Base-by-base conservation (phyloP, 306 rosid species). In the Erythrophleum fordii region DNA sequence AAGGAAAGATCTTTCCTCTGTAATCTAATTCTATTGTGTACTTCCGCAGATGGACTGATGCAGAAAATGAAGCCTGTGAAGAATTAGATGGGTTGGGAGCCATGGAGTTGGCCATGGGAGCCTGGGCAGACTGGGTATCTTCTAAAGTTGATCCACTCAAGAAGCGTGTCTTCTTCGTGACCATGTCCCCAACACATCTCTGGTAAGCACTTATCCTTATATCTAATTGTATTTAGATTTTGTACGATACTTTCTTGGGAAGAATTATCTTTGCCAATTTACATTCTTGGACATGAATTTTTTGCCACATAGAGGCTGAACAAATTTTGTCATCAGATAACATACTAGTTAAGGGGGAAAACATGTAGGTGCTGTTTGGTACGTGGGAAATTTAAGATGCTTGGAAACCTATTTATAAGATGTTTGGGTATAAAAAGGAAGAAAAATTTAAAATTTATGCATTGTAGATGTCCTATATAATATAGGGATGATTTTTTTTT, bases 81-180 rank as follows among this genome's bases (percentile, higher is more conserved):
- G 89, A 91, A 81, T 69, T 93, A 80, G 94, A 89, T 41, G 93
- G 97, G 11, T 72, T 39, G 14, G 90, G 84, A 83, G 98, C 98
- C 46, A 88, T 95, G 98, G 97, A 93, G 72, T 87, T 95, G 84
- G 97, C 97, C 79, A 93, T 95, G 98, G 90, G 83, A 31, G 83
- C 97, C n/a, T 95, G 98, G 99, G 99, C 99, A 9, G 97, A 91
- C 73, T 93, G 97, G 99, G 88, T 91, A 58, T 85, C 93, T 81
- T 85, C 95, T 14, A 85, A 92, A 69, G 89, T 90, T 18, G 89
- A 93, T 80, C 93, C 94, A 18, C 83, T 83, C 78, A 83, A 87
- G 87, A 91, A 89, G 84, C 89, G 53, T 37, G 89, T 88, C 68
- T 93, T 95, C 83, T 95, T 93, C 2, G 96, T 89, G 56, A 95